Evolutionary conservation across 2,329 filamentous ascomycete species (phyloP).

Genomic region (Aphanocladium album): DNA sequence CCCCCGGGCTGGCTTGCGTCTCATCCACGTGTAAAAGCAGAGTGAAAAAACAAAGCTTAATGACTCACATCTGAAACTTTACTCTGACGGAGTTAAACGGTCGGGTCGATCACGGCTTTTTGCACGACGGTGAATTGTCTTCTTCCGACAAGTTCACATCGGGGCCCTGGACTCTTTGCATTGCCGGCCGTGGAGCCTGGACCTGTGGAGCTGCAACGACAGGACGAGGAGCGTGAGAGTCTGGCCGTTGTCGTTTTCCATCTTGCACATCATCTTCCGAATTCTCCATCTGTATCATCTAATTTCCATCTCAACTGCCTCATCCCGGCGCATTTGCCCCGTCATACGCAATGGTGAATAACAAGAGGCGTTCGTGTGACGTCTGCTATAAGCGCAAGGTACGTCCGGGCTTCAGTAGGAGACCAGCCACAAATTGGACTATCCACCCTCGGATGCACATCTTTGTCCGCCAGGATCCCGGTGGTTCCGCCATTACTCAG

Average conservation of each 20-base stretch:
- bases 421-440: background rate
- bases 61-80: background rate
- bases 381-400: conserved; percentile 46
- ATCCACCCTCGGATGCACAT: background rate
- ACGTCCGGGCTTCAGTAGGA: conserved; percentile 7
- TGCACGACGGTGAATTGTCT: background rate
- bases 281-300: background rate
- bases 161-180: background rate
- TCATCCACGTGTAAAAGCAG: no score
- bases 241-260: background rate
- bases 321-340: background rate
- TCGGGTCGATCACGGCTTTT: background rate
- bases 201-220: background rate
- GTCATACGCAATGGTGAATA: conserved; percentile 5
- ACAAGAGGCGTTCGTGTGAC: conserved; percentile 36
- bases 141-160: background rate
- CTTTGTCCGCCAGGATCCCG: background rate
- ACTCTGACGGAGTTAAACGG: background rate
- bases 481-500: background rate
- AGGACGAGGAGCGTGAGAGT: background rate
- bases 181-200: background rate
- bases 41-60: no score
- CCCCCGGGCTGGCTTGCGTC: no score
- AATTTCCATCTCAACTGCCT: no score
- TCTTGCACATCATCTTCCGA: background rate